Percentiles rank a stretch among this genome's conserved stretches.
These are phyloP conservation scores for Elaeis guineensis DNA, from an alignment of 176 grass and related monocot genomes.

Conservation along the genomic window DNA sequence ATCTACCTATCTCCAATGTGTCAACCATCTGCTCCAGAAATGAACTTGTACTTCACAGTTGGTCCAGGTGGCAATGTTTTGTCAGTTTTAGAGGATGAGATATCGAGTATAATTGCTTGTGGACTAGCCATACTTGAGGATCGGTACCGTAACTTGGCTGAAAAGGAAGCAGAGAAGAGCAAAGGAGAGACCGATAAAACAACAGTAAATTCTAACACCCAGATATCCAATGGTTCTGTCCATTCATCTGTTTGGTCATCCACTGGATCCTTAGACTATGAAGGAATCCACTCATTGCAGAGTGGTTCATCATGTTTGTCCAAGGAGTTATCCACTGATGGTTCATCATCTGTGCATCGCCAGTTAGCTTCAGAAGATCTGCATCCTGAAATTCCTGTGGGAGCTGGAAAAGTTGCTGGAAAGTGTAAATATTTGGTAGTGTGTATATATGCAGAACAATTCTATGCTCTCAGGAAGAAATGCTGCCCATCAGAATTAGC, in stretches of 20 bases:
- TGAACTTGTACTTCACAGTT: slow-evolving; percentile 38
- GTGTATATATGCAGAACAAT: slow-evolving; percentile 55
- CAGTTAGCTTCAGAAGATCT: slow-evolving; percentile 30
- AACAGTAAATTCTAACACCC: too few relatives aligned
- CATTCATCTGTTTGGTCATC: slow-evolving; percentile 60
- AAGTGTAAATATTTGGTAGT: slow-evolving; percentile 71
- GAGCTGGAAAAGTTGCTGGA: slow-evolving; percentile 41
- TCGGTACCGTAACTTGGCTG: too few relatives aligned
- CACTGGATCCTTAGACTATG: slow-evolving; percentile 47
- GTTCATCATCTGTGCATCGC: slow-evolving; percentile 19
- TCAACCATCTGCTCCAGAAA: slow-evolving; percentile 40
- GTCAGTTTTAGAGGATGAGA: slow-evolving; percentile 61
- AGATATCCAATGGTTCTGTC: slow-evolving; percentile 9
- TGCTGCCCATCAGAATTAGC: too few relatives aligned
- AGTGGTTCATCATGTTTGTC: slow-evolving; percentile 32
- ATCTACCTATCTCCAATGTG: slow-evolving; percentile 46
- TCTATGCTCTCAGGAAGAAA: slow-evolving; percentile 68
- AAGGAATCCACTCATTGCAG: slow-evolving; percentile 26
- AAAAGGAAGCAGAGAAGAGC: too few relatives aligned
- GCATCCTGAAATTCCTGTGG: slow-evolving; percentile 67
- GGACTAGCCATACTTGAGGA: too few relatives aligned
- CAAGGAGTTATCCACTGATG: slow-evolving; percentile 37
- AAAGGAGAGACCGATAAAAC: too few relatives aligned
- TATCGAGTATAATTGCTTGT: slow-evolving; percentile 77
- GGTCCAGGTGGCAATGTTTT: slow-evolving; percentile 58